A percentile compares a stretch with the other conserved stretches of the same genome.
phyloP scores from a whole-genome alignment of 805 yeast species.

The Ogataea minuta region DNA sequence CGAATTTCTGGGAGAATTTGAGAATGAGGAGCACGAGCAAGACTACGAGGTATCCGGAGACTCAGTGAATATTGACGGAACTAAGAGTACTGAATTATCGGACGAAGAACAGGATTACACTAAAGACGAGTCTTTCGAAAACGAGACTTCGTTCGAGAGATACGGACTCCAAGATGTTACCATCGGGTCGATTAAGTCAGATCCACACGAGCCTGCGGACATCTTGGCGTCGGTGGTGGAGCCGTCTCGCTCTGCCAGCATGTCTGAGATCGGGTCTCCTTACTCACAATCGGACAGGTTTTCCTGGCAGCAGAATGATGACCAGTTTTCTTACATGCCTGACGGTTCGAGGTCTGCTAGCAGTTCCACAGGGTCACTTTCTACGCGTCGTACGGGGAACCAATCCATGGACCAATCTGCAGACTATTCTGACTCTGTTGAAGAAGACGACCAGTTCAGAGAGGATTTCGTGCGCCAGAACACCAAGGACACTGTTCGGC shows the following conservation, averaged over 20 bases:
- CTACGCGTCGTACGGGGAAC: slow-evolving; percentile 12
- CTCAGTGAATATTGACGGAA: no score
- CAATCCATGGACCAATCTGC: slow-evolving; percentile 11
- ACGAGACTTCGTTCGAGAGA: neutral
- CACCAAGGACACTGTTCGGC: slow-evolving; percentile 24
- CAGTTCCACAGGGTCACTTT: slow-evolving; percentile 27
- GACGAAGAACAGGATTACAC: slow-evolving; percentile 1
- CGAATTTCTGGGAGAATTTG: slow-evolving; percentile 6
- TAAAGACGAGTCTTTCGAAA: neutral
- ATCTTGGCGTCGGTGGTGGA: no score
- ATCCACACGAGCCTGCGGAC: neutral
- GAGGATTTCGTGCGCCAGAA: slow-evolving; percentile 25
- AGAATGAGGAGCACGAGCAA: slow-evolving; percentile 6
- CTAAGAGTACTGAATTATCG: neutral
- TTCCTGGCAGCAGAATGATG: slow-evolving; percentile 19
- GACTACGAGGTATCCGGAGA: neutral
- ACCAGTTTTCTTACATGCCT: slow-evolving; percentile 5
- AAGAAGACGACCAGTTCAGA: slow-evolving; percentile 20
- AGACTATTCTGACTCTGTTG: slow-evolving; percentile 9
- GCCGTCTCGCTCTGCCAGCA: no score
- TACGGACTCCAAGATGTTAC: neutral
- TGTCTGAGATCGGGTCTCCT: neutral
- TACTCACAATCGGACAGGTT: slow-evolving; percentile 13
- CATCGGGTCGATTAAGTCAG: neutral
- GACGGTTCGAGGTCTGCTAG: slow-evolving; percentile 17